These are phyloP conservation scores for Syncephalis plumigaleata DNA, from an alignment of 371 early-diverging fungal species.

Conservation along the genomic window DNA sequence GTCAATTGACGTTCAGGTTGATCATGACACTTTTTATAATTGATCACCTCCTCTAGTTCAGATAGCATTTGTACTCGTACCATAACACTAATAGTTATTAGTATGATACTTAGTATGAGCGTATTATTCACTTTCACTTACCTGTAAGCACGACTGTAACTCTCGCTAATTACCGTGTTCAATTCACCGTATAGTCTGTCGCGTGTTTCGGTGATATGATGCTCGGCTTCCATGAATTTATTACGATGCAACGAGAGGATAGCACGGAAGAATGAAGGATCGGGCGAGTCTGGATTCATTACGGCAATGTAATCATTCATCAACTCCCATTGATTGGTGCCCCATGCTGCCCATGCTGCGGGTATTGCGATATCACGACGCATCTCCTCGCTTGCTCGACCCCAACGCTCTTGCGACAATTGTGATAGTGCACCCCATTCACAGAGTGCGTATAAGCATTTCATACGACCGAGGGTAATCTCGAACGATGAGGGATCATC, in stretches of 20 bases:
- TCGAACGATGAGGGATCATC: slow-evolving; percentile 61
- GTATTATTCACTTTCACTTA: slow-evolving; percentile 1
- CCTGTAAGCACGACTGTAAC: slow-evolving; percentile 81
- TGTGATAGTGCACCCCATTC: slow-evolving; percentile 84
- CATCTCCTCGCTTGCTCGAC: slow-evolving; percentile 24
- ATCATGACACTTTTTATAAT: slow-evolving; percentile 68
- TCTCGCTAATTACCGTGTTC: slow-evolving; percentile 82
- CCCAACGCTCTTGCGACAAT: slow-evolving; percentile 75
- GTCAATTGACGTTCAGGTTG: slow-evolving; percentile 60
- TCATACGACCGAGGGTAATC: slow-evolving; percentile 72
- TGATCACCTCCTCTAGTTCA: slow-evolving; percentile 92
- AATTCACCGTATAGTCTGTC: slow-evolving; percentile 79
- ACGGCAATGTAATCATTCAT: slow-evolving; percentile 80
- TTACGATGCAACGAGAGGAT: slow-evolving; percentile 76
- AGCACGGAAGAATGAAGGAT: slow-evolving; percentile 63
- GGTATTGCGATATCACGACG: slow-evolving; percentile 62
- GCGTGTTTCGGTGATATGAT: slow-evolving; percentile 64
- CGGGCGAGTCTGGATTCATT: slow-evolving; percentile 58
- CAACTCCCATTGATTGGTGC: slow-evolving; percentile 74
- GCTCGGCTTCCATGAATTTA: slow-evolving; percentile 52
- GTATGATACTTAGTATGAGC: not conserved
- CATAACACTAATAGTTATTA: slow-evolving; percentile 23
- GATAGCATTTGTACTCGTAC: slow-evolving; percentile 94
- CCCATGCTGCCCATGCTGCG: slow-evolving; percentile 93
- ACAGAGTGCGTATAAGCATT: slow-evolving; percentile 81